These are phyloP conservation scores for Schwanniomyces polymorphus DNA, from an alignment of 805 yeast genomes.

Conservation along the genomic window DNA sequence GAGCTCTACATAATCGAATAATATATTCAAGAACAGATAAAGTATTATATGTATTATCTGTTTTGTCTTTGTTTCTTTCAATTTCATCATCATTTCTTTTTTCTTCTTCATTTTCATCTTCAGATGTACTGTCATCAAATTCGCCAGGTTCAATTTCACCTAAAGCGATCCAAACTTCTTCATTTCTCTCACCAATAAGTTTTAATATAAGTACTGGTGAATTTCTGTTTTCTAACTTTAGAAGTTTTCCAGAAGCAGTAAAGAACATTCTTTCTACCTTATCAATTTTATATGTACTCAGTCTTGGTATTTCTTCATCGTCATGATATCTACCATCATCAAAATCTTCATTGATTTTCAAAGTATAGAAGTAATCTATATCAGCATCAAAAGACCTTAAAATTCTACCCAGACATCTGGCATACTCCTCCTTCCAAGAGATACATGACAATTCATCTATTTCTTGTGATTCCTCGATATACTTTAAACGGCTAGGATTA, in stretches of 20 bases:
- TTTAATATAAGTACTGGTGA: slow-evolving; percentile 71
- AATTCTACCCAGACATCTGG: slow-evolving; percentile 51
- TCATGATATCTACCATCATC: slow-evolving; percentile 72
- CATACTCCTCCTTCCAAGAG: slow-evolving; percentile 73
- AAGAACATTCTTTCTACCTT: slow-evolving; percentile 57
- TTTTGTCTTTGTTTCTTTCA: slow-evolving; percentile 1
- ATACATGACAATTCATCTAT: slow-evolving; percentile 38
- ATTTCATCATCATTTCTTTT: slow-evolving; percentile 13
- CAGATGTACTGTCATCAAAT: slow-evolving; percentile 21
- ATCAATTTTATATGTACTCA: slow-evolving; percentile 34
- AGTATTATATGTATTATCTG: slow-evolving; percentile 16
- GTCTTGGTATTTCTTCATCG: slow-evolving; percentile 42
- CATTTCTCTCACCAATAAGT: slow-evolving; percentile 14
- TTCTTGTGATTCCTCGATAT: slow-evolving; percentile 17
- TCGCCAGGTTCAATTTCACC: slow-evolving; percentile 34
- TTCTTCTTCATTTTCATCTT: slow-evolving; percentile 23
- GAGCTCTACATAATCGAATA: slow-evolving; percentile 58
- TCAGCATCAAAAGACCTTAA: slow-evolving; percentile 17
- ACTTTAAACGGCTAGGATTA: slow-evolving; percentile 46
- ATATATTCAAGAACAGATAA: slow-evolving; percentile 65
- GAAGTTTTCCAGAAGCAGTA: slow-evolving; percentile 66
- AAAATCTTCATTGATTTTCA: slow-evolving; percentile 56
- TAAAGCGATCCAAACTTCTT: slow-evolving; percentile 52
- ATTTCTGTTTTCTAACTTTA: slow-evolving; percentile 59
- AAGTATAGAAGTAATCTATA: slow-evolving; percentile 37